Evolutionary conservation across 176 grass and related monocot genomes (phyloP), one percentile per base, ranked within the genome.

Genomic region (Musa beccarii): DNA sequence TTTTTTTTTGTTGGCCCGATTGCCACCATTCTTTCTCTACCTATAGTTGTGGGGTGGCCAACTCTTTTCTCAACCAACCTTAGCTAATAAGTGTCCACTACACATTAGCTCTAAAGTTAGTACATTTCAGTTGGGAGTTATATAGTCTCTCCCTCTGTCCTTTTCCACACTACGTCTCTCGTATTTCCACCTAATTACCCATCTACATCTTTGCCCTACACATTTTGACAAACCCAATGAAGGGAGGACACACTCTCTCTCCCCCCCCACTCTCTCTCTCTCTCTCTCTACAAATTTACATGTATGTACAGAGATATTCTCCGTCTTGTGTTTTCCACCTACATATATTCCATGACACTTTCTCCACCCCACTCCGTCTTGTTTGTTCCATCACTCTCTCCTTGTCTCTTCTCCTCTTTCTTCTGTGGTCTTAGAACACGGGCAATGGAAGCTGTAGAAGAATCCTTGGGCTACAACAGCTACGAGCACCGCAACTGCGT

Each of bases 31-130:
- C 28, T 29, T 29, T 29, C 2, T 12, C 54, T 2, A 57, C 16
- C 24, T 67, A 24, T 67, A 11, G 26, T 67, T 67, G 65, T 67
- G 22, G 25, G 65, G 65, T 67, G 65, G 65, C 65, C 65, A 67
- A 29, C 65, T 67, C 65, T 67, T 67, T 8, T 29, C 23, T 25
- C 3, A 67, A 67, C 65, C 11, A 67, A 28, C 26, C n/a, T 67
- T 21, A 28, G 8, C 0, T 11, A 23, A 43, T 12, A 29, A 14
- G 65, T 15, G 65, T 43, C 24, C 65, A 26, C 22, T 28, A 2
- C 23, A 34, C 65, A 34, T 15, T 13, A 24, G 24, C 21, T 29
- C 21, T 8, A 67, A 67, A 67, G 28, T 14, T 14, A 43, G 65
- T 8, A 28, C 23, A 26, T 28, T 67, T 67, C 23, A 67, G 65